These are phyloP conservation scores for Colletotrichum sojae DNA, from an alignment of 2,329 filamentous ascomycete genomes.

Conservation along the genomic window DNA sequence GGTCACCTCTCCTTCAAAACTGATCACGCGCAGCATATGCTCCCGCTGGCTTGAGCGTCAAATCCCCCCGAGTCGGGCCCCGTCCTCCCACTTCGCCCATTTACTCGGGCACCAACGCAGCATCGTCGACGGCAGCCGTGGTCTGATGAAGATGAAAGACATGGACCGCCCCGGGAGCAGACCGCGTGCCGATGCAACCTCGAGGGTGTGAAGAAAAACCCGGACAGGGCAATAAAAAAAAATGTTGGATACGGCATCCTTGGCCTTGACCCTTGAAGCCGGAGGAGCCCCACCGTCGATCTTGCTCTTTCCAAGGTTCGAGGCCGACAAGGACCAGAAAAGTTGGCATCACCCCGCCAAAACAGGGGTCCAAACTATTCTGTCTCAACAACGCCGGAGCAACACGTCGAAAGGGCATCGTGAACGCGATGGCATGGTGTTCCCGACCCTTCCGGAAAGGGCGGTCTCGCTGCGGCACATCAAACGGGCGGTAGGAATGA, in stretches of 20 bases:
- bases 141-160: constrained; percentile 28
- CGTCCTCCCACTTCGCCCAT: not conserved
- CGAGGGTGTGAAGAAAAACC: not conserved
- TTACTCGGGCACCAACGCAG: constrained; percentile 36
- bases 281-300: constrained; percentile 34
- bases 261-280: constrained; percentile 10
- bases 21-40: constrained; percentile 20
- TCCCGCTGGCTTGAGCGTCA: constrained; percentile 15
- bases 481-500: constrained; percentile 8
- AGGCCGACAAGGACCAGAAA: constrained; percentile 20
- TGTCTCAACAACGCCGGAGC: constrained; percentile 25
- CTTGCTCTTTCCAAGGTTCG: constrained; percentile 38
- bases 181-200: constrained; percentile 21
- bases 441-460: constrained; percentile 22
- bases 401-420: constrained; percentile 21
- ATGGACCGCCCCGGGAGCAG: constrained; percentile 7
- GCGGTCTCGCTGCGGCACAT: not conserved
- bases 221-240: not conserved
- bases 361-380: constrained; percentile 14
- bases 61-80: constrained; percentile 21
- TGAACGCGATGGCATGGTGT: constrained; percentile 21
- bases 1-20: not conserved
- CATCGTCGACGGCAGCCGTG: constrained; percentile 27
- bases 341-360: constrained; percentile 33
- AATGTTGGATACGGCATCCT: constrained; percentile 37